A percentile compares a stretch with the other conserved stretches of the same genome.
phyloP scores from a whole-genome alignment of 495 filamentous ascomycete species.

The Neurospora intermedia region DNA sequence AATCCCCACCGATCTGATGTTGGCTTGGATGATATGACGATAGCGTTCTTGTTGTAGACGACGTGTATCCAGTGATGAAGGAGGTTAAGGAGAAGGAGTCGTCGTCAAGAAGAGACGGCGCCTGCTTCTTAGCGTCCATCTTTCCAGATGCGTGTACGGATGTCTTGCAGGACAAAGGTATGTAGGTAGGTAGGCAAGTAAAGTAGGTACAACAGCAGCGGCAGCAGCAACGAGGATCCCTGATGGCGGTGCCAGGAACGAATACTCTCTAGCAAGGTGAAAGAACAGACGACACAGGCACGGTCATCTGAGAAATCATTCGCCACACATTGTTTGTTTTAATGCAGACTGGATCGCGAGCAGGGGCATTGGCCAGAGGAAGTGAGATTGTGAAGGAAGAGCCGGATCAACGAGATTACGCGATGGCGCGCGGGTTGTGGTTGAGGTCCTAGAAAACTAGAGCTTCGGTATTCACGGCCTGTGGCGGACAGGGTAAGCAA shows the following conservation, averaged over 20 bases:
- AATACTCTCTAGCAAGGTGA: not conserved
- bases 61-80: not conserved
- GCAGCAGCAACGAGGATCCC: not conserved
- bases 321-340: constrained; percentile 29
- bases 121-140: constrained; percentile 23
- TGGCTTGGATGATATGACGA: not conserved
- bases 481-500: not conserved
- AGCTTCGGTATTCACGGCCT: not conserved
- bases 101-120: constrained; percentile 22
- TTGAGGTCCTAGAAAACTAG: not conserved
- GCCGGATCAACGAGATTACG: not conserved
- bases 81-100: constrained; percentile 6
- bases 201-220: not conserved
- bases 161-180: not conserved
- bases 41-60: not conserved
- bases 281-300: constrained; percentile 6
- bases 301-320: constrained; percentile 15
- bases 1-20: not conserved
- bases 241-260: not conserved
- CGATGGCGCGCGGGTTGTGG: not conserved
- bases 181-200: not conserved
- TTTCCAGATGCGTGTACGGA: not conserved
- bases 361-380: not conserved
- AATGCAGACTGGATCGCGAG: not conserved
- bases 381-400: not conserved